phyloP scores from a whole-genome alignment of 2,329 filamentous ascomycete genomes.

The Arthrobotrys iridis region DNA sequence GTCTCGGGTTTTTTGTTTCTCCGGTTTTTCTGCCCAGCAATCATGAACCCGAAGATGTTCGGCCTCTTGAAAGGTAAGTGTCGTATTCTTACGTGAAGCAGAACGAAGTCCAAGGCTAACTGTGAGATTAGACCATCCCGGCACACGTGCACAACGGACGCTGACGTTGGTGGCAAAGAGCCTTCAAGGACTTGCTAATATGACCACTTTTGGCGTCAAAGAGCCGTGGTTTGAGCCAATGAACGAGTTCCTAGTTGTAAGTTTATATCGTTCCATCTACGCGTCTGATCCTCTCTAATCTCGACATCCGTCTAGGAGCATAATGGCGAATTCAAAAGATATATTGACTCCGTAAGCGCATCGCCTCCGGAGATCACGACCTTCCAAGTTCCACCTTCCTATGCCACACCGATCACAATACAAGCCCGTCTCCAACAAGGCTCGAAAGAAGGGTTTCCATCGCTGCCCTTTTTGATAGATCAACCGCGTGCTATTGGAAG shows the following conservation, averaged over 20 bases:
- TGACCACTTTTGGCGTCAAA: conserved; percentile 75
- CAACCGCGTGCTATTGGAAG: conserved; percentile 84
- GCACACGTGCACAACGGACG: conserved; percentile 71
- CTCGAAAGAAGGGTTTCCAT: conserved; percentile 90
- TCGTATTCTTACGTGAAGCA: background rate
- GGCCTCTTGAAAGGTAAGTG: conserved; percentile 72
- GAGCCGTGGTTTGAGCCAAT: conserved; percentile 79
- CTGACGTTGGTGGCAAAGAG: conserved; percentile 75
- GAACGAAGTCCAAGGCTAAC: background rate
- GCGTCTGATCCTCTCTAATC: background rate
- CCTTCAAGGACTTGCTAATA: conserved; percentile 75
- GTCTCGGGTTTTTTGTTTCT: conserved; percentile 76
- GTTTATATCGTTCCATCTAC: background rate
- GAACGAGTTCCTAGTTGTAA: conserved; percentile 69
- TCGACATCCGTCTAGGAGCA: conserved; percentile 46
- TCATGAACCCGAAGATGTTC: conserved; percentile 75
- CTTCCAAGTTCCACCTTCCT: conserved; percentile 76
- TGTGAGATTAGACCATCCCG: conserved; percentile 68
- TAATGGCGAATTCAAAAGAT: conserved; percentile 56
- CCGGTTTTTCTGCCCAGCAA: conserved; percentile 75
- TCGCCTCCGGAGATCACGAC: conserved; percentile 52
- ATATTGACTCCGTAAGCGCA: conserved; percentile 56
- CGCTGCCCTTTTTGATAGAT: conserved; percentile 91
- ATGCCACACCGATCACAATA: conserved; percentile 92
- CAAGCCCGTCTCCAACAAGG: conserved; percentile 80